These are phyloP conservation scores for Oropetium thomaeum DNA, from an alignment of 176 grass and related monocot species.

Conservation along the genomic window DNA sequence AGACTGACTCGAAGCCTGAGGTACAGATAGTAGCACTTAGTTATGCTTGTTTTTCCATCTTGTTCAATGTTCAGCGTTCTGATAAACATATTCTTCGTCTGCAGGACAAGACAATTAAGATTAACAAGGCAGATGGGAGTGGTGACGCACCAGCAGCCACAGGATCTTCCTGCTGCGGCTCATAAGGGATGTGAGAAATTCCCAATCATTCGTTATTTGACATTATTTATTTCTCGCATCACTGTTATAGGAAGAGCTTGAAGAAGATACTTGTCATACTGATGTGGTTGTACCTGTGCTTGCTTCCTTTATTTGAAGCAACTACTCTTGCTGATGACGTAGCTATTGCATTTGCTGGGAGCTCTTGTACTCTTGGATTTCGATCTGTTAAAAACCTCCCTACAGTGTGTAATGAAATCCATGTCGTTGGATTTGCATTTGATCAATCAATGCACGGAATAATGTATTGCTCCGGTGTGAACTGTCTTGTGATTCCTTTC, in stretches of 20 bases:
- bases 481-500: no score
- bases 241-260: constrained; percentile 66
- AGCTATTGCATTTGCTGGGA: constrained; percentile 56
- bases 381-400: constrained; percentile 16
- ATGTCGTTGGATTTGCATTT: constrained; percentile 46
- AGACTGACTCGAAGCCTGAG: constrained; percentile 85
- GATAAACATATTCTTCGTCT: constrained; percentile 20
- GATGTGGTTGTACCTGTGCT: constrained; percentile 57
- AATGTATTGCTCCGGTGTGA: constrained; percentile 3
- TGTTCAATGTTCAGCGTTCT: constrained; percentile 1
- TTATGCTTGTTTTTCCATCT: neutral
- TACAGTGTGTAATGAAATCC: constrained; percentile 52
- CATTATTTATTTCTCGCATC: constrained; percentile 56
- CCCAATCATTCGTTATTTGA: constrained; percentile 50
- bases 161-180: constrained; percentile 82
- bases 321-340: constrained; percentile 59
- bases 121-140: constrained; percentile 57
- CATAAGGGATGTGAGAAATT: constrained; percentile 24
- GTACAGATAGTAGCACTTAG: constrained; percentile 27
- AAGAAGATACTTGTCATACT: constrained; percentile 56
- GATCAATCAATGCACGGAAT: constrained; percentile 39
- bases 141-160: constrained; percentile 30
- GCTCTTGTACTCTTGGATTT: constrained; percentile 54
- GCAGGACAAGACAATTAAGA: constrained; percentile 87
- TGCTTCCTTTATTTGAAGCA: constrained; percentile 77